Evolutionary conservation across 805 yeast species (phyloP), one percentile per base, ranked within the genome.

Genomic region (Wickerhamiella azymoides): DNA sequence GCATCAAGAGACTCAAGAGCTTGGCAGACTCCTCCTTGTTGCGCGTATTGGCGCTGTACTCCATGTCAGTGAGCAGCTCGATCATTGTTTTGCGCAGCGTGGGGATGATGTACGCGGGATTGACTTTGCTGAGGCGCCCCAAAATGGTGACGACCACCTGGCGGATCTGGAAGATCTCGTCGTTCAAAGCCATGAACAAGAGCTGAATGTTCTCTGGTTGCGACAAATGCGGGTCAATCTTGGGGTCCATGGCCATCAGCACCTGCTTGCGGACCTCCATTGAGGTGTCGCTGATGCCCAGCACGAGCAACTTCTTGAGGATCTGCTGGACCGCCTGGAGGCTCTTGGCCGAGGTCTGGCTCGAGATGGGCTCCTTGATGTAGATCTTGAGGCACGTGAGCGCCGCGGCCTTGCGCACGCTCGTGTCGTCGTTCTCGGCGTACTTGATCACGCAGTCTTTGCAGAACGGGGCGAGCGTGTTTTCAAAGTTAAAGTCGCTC

Each of bases 71-170:
- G 39, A 93, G 62, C 11, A 88, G 68, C 59, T 89, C 96, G 38
- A 92, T 76, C 50, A 93, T 64, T 0, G 89, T 77, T 59, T 85
- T 89, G 54, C 97, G 72, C 45, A 92, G 68, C 0, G 94, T 84
- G 0, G 99, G 98, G 33, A 89, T 86, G 51, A 92, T 84, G 61
- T 85, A 89, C 0, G 98, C 96, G 0, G 99, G 97, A 56, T 92
- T 92, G 36, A 85, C 80, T 1, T 76, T 64, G 0, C 95, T 80
- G 14, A 92, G 64, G 47, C 96, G 71, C 2, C 98, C 97, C 48
- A 92, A 75, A 10, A 88, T 72, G 42, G 71, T 71, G 28, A 89
- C 75, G 0, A 94, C 81, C 13, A 77, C 81, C 54, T 82, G 77
- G 46, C 95, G 73, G 10, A 92, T 81, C 10, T 76, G 77, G 58